Base-by-base conservation (phyloP, 164 flowering plant genomes). In the Annona cherimola region DNA sequence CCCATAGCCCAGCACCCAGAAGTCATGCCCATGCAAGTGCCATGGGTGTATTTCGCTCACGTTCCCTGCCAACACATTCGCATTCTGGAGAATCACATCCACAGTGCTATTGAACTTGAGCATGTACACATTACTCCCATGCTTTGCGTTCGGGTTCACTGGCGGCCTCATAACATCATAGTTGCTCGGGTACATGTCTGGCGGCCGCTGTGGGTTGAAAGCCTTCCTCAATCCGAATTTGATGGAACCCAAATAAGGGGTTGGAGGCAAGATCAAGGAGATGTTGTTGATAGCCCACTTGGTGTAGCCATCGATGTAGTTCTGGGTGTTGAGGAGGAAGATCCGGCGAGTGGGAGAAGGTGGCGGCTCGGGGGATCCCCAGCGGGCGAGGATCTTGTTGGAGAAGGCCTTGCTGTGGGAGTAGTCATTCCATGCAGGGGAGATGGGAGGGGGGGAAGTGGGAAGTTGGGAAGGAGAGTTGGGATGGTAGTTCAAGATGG, bases 1-100 rank as follows among this genome's bases (percentile, higher is more conserved):
- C 26, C 98, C 99, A 39, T 87, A 89, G 1, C 97, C 98, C 78
- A 94, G 67, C 50, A 94, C 94, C 97, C 97, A 94, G 42, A 94
- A 92, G 70, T 94, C 90, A 73, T 94, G 98, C 20, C 99, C 99
- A 45, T 92, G 99, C 75, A 94, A 74, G 50, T 94, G 99, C 98
- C 98, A 94, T 1, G 99, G 98, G 75, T 94, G 99, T 2, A 86
- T 83, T 65, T 94, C 98, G 69, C 99, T 94, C 0, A 69, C 83
- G 42, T 85, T 83, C 1, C 5, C 77, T 0, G 70, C 16, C 55
- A 93, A 63, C 0, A 86, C 84, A 71, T 95, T 91, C 0, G 97
- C 91, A 69, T 95, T 95, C 65, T 95, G 99, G 2, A 95, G 89
- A 1, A 95, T 83, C 20, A 95, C 84, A 69, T 95, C 99, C 0